Evolutionary conservation across 192 early-diverging fungal species (phyloP), one percentile per base, ranked within the genome.

Genomic region (Phlyctochytrium planicorne): DNA sequence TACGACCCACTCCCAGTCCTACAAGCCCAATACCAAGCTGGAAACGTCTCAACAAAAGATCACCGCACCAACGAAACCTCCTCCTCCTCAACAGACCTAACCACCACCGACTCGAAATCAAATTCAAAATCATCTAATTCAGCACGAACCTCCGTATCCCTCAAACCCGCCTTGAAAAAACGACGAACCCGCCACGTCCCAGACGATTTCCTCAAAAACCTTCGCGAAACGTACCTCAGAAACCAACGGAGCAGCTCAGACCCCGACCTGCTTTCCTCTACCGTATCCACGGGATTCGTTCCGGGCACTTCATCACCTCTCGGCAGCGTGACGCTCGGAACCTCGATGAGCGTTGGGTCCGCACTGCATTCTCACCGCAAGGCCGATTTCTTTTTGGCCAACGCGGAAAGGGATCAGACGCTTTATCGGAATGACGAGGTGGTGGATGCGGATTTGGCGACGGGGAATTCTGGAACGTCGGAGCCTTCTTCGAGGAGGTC

Each of bases 1-100:
- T 75, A 75, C 59, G 73, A 75, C 55, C 68, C 73, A 10, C 57
- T 75, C 4, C 52, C 62, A 16, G 59, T 55, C 30, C 65, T 76
- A 3, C 62, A 75, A 25, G 70, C 70, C n/a, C 62, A 62, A 4
- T 53, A 53, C 63, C 25, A 31, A 33, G 68, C 68, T n/a, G 68
- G 35, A 3, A 29, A 14, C 2, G 17, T 59, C 24, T 30, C 57
- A 14, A 17, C 24, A 27, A 20, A n/a, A n/a, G n/a, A n/a, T n/a
- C n/a, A n/a, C n/a, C n/a, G n/a, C n/a, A 17, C 57, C n/a, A 30
- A 59, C n/a, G n/a, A 16, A 17, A 17, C 27, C 57, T 20, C 23
- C 23, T 17, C 16, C 16, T 30, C 57, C 57, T 16, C 20, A 29
- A 59, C 10, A 25, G 56, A 59, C 56, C 12, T 59, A 25, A 23